These are phyloP conservation scores for Suhomyces taliae DNA, from an alignment of 1,139 yeast genomes.

Conservation along the genomic window DNA sequence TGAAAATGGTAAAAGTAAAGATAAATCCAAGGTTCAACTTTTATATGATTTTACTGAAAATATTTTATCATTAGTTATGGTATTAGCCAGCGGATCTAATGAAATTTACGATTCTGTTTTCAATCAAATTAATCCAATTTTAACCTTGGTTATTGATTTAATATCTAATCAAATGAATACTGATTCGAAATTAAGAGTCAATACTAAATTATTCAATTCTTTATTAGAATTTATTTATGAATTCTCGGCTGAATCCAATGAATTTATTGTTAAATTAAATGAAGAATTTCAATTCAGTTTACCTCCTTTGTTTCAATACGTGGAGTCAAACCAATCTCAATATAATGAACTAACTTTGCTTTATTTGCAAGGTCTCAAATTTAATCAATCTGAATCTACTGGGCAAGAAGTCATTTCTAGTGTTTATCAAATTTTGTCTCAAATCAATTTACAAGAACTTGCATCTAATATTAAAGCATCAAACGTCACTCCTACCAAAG, in stretches of 20 bases:
- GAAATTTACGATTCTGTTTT: slow-evolving; percentile 57
- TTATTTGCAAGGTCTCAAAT: slow-evolving; percentile 58
- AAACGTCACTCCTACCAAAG: slow-evolving; percentile 5
- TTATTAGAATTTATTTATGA: slow-evolving; percentile 65
- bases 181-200: slow-evolving; percentile 31
- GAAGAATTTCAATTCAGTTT: slow-evolving; percentile 22
- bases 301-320: slow-evolving; percentile 18
- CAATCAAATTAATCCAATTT: slow-evolving; percentile 41
- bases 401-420: slow-evolving; percentile 22
- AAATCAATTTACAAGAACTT: slow-evolving; percentile 45
- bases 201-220: slow-evolving; percentile 49
- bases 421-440: slow-evolving; percentile 29
- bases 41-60: slow-evolving; percentile 74
- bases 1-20: slow-evolving; percentile 29
- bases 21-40: slow-evolving; percentile 45
- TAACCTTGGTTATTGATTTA: slow-evolving; percentile 44
- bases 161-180: slow-evolving; percentile 29
- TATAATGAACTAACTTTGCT: slow-evolving; percentile 46
- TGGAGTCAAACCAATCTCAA: slow-evolving; percentile 15
- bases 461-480: slow-evolving; percentile 28
- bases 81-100: slow-evolving; percentile 64
- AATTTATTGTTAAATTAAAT: slow-evolving; percentile 46
- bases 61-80: slow-evolving; percentile 64
- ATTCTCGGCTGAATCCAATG: slow-evolving; percentile 62
- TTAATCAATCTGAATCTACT: slow-evolving; percentile 56